A percentile compares a stretch with the other conserved stretches of the same genome.
Evolutionary conservation across 2,329 filamentous ascomycete species (phyloP).

Genomic region (Botrytis pseudocinerea): DNA sequence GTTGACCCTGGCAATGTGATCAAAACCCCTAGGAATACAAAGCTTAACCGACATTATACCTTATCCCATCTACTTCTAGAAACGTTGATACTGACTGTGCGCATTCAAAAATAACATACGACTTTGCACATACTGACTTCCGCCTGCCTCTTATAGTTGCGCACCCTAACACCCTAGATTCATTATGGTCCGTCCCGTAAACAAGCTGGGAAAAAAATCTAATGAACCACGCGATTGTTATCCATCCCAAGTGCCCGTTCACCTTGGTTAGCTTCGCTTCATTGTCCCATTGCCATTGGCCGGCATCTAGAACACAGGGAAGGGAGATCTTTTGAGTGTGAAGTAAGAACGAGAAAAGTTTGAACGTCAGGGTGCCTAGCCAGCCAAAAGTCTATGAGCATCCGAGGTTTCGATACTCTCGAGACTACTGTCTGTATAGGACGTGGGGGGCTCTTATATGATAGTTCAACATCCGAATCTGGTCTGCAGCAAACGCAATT

Average conservation of each 20-base stretch:
- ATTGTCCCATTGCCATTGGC: not conserved
- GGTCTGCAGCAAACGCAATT: not conserved
- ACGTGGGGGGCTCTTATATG: not conserved
- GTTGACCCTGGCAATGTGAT: conserved; percentile 7
- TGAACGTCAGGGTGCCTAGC: not conserved
- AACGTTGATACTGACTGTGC: not conserved
- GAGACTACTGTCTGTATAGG: not conserved
- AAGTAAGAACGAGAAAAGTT: not conserved
- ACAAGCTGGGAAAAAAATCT: not conserved
- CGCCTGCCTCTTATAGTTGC: not conserved
- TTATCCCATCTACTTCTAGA: not conserved
- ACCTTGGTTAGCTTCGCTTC: not conserved
- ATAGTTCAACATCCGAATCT: not conserved
- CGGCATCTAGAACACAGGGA: not conserved
- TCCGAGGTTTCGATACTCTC: not conserved
- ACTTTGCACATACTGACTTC: not conserved
- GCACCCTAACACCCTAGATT: not conserved
- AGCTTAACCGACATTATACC: not conserved
- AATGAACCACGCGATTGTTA: not conserved
- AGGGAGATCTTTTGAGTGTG: too few relatives aligned
- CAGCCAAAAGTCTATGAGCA: not conserved
- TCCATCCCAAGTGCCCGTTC: not conserved
- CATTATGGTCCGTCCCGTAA: not conserved
- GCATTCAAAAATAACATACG: not conserved
- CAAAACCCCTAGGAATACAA: not conserved